A percentile compares a stretch with the other conserved stretches of the same genome.
These are phyloP conservation scores for Cladorrhinum samala DNA, from an alignment of 495 filamentous ascomycete species.

Conservation along the genomic window DNA sequence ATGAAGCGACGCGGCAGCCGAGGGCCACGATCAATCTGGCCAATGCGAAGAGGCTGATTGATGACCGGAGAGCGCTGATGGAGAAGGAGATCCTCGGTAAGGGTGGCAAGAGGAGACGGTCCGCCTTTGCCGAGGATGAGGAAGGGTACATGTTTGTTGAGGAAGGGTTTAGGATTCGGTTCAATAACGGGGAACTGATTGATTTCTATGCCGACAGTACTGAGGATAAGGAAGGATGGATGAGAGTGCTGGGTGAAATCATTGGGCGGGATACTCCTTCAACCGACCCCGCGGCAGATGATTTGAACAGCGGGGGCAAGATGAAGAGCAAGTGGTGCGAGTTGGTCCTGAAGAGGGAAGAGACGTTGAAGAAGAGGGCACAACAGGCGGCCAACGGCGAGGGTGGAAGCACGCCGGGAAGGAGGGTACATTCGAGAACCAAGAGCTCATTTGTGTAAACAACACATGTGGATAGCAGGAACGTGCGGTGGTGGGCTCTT, in stretches of 20 bases:
- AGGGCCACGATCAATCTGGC: constrained; percentile 94
- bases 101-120: constrained; percentile 74
- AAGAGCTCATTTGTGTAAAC: constrained; percentile 45
- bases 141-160: constrained; percentile 99
- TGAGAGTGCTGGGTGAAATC: constrained; percentile 79
- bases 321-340: constrained; percentile 72
- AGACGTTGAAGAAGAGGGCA: constrained; percentile 32
- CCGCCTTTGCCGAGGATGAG: constrained; percentile 95
- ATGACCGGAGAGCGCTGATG: constrained; percentile 77
- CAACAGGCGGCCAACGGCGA: constrained; percentile 31
- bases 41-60: constrained; percentile 90
- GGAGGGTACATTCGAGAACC: constrained; percentile 44
- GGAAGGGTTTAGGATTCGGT: constrained; percentile 96
- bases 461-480: too few species aligned
- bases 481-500: constrained; percentile 22
- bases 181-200: constrained; percentile 94
- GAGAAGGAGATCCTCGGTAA: constrained; percentile 71
- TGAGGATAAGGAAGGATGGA: constrained; percentile 86
- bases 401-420: too few species aligned
- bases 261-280: constrained; percentile 55
- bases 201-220: constrained; percentile 94
- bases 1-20: constrained; percentile 90
- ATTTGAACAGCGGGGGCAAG: constrained; percentile 31
- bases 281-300: constrained; percentile 33
- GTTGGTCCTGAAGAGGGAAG: constrained; percentile 63